Percentiles rank a stretch among this genome's conserved stretches.
These are phyloP conservation scores for Peronosclerospora sorghi DNA, from an alignment of 352 stramenopile species.

Conservation along the genomic window DNA sequence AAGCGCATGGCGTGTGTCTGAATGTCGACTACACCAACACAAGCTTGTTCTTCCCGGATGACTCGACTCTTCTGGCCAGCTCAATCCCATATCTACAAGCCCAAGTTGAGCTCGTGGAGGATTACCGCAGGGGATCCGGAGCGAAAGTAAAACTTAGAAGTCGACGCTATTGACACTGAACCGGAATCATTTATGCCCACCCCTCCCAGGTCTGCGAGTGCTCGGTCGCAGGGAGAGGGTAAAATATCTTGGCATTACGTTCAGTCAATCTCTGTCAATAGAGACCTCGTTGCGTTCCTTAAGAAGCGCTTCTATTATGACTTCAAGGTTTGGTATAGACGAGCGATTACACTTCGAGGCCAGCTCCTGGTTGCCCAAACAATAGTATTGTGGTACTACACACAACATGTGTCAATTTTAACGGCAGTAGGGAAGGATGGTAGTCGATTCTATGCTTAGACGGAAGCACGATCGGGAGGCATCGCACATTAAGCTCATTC, in stretches of 20 bases:
- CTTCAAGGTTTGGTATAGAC: neutral
- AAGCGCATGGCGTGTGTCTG: too few relatives aligned
- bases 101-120: neutral
- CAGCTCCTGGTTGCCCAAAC: neutral
- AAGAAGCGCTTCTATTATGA: neutral
- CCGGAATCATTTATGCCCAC: neutral
- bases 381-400: neutral
- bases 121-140: neutral
- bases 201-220: too few relatives aligned
- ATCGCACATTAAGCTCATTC: too few relatives aligned
- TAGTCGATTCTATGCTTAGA: neutral
- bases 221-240: too few relatives aligned
- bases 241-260: neutral
- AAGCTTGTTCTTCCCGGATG: slow-evolving; percentile 1
- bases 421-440: neutral
- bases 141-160: slow-evolving; percentile 1
- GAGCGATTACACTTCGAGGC: neutral
- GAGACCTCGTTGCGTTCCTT: neutral
- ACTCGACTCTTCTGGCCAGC: too few relatives aligned
- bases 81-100: neutral
- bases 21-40: neutral
- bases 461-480: neutral
- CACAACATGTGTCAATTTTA: neutral
- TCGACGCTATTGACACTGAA: neutral
- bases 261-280: neutral